Conservation (phyloP, 352 stramenopile species). For the Phytophthora lateralis region DNA sequence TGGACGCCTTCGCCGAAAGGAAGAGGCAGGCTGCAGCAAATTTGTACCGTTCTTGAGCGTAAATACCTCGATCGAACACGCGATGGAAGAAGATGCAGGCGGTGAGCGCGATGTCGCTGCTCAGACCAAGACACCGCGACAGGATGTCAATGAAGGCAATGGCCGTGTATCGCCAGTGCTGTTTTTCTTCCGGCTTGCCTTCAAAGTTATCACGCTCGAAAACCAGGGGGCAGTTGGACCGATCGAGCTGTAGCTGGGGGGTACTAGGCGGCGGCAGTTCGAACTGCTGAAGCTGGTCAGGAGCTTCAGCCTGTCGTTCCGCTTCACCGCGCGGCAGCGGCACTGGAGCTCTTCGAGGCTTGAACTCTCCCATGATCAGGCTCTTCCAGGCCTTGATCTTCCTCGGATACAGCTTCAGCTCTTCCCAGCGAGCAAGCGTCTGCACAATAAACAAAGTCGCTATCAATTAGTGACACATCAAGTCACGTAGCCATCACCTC, state of each 20-base stretch:
- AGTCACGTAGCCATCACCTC: not conserved
- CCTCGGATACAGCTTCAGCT: conserved; percentile 74
- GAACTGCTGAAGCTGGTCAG: conserved; percentile 80
- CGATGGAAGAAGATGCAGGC: conserved; percentile 82
- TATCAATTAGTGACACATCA: not conserved
- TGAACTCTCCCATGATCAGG: conserved; percentile 69
- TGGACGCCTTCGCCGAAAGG: conserved; percentile 79
- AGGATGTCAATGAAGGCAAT: conserved; percentile 86
- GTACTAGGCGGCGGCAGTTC: conserved; percentile 53
- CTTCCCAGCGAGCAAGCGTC: conserved; percentile 85
- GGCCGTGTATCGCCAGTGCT: conserved; percentile 84
- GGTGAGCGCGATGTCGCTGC: conserved; percentile 71
- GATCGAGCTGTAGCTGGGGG: conserved; percentile 63
- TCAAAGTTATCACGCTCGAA: conserved; percentile 74
- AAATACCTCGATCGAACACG: conserved; percentile 84
- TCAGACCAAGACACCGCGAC: conserved; percentile 68
- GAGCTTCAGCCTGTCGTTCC: conserved; percentile 67
- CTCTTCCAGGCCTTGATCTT: conserved; percentile 86
- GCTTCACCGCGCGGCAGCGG: conserved; percentile 64
- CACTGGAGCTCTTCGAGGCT: conserved; percentile 57
- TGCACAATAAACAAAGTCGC: conserved; percentile 18
- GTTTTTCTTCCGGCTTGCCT: conserved; percentile 65
- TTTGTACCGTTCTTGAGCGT: conserved; percentile 79
- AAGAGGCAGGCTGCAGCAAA: conserved; percentile 85
- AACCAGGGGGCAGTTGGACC: conserved; percentile 72